Conservation (phyloP, 2,329 filamentous ascomycete genomes). For the Cladophialophora yegresii region DNA sequence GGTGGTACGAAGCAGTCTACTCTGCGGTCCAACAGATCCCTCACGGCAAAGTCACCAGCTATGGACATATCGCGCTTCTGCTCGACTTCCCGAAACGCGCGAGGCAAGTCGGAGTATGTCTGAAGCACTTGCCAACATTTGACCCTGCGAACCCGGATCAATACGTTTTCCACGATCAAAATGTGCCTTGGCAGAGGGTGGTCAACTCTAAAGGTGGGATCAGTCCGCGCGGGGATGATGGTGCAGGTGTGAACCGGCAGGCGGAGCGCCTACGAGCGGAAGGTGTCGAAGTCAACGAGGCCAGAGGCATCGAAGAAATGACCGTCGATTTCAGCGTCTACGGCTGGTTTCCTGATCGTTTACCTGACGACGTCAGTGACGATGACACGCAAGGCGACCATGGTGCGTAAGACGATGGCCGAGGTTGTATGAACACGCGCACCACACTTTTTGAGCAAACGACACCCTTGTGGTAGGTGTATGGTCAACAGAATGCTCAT, state of each 20-base stretch:
- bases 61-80: conserved; percentile 69
- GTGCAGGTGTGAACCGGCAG: conserved; percentile 44
- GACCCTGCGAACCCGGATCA: conserved; percentile 50
- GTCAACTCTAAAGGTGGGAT: conserved; percentile 85
- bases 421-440: background rate
- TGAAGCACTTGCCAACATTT: conserved; percentile 74
- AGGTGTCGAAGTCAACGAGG: conserved; percentile 46
- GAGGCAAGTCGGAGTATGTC: conserved; percentile 83
- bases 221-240: conserved; percentile 62
- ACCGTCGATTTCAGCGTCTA: conserved; percentile 47
- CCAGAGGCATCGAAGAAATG: conserved; percentile 48
- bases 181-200: conserved; percentile 92
- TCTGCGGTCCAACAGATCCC: conserved; percentile 83
- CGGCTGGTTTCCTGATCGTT: conserved; percentile 54
- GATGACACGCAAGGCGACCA: conserved; percentile 17
- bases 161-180: conserved; percentile 67
- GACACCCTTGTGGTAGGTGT: background rate
- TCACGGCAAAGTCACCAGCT: conserved; percentile 77
- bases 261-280: conserved; percentile 46
- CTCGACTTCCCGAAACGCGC: conserved; percentile 67
- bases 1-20: conserved; percentile 68
- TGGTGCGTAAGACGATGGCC: background rate
- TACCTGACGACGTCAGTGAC: conserved; percentile 49
- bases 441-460: background rate
- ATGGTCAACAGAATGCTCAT: conserved; percentile 1